Base-by-base conservation (phyloP, 768 basidiomycete genomes). In the Zangia roseola region DNA sequence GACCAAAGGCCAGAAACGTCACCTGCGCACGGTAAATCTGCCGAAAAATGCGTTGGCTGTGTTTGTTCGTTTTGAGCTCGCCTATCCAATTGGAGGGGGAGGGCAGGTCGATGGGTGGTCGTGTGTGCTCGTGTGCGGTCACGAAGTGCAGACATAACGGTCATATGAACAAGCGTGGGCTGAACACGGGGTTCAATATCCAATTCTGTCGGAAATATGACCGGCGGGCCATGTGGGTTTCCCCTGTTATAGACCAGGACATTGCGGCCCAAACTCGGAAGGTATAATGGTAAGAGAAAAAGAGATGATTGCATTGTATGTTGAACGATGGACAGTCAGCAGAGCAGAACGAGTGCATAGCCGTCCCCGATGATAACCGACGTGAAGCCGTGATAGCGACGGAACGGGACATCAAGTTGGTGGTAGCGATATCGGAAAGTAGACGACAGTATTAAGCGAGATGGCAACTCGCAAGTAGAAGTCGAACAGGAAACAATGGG, bases 121-220 rank as follows among this genome's bases (percentile, higher is more conserved):
- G 31, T 14, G 31, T 31, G 31, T 31, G 14, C 31, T 31, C 14
- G 14, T 16, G 6, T 31, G 31, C 16, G 6, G 6, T 16, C 31
- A 16, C 16, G 31, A 31, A 31, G 31, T 2, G 31, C 14, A 47
- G 24, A 25, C 40, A 28, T 40, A 36, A 45, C 52, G 39, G 31
- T 31, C n/a, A 40, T 17, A 40, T 42, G 42, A 30, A 44, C 16
- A 35, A 38, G 39, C 45, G 23, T 43, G 45, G 39, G 19, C 34
- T 41, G 26, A 41, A 30, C 19, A 23, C 6, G 23, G 30, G 19
- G 13, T 33, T 31, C 30, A 19, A 42, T 35, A 17, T 37, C 36
- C 36, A 40, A 42, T 28, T 31, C 34, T 35, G 49, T 48, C 51
- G 48, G 46, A 10, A 58, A 60, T 54, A 41, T 53, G 13, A 50